Base-by-base conservation (phyloP, 441 rosid genomes). In the Capsella rubella region DNA sequence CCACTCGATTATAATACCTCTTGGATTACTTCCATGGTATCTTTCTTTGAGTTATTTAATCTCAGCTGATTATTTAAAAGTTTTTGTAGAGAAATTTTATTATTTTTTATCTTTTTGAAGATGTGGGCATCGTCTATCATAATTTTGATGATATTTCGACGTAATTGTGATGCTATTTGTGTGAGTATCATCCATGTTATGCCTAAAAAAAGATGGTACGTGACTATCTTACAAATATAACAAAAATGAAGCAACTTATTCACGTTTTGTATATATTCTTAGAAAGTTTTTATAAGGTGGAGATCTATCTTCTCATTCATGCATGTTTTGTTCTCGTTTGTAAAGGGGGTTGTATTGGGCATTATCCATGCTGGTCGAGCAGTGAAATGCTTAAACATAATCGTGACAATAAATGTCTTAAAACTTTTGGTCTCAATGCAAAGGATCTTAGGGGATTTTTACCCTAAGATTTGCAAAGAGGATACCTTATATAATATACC, bases 341-440 rank as follows among this genome's bases (percentile, higher is more conserved):
- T 58, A 55, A 61, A 90, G 97, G 92, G 89, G 87, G 97, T 47
- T 90, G 93, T 21, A 21, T 83, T 94, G 97, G 97, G 97, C 94
- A 0, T 90, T 92, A 78, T 86, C 97, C 12, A 75, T 91, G 0
- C 67, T 91, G 50, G 90, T 32, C 7, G 87, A 1, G 88, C 93
- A 1, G 96, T 93, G 69, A 96, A 90, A 78, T 93, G 97, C 27
- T 81, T 91, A 35, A 91, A 87, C 86, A 76, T 86, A 78, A 83
- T 92, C 0, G 86, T 83, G 32, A 91, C 89, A 31, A 31, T 6
- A 34, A 9, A 34, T 34, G 8, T 34, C 37, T 34, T 34, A 2
- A 34, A 34, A 34, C 2, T 6, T 34, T 34, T 34, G 35, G 35
- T 32, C 34, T 31, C 18, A n/a, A n/a, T n/a, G n/a, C n/a, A n/a